These are phyloP conservation scores for Penicillium coprophilum DNA, from an alignment of 495 filamentous ascomycete species.

Conservation along the genomic window DNA sequence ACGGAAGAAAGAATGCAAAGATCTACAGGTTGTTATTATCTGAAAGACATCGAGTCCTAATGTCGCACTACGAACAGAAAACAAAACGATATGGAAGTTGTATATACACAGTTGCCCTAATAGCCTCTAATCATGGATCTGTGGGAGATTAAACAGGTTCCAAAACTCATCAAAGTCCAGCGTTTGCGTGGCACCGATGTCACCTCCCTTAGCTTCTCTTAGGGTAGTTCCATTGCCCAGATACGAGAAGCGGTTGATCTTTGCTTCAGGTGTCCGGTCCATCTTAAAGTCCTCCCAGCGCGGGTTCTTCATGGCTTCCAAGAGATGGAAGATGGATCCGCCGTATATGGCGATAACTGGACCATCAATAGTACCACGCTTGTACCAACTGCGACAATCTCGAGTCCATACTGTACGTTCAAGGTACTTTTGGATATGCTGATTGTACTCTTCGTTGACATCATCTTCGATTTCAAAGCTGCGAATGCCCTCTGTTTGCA, in stretches of 20 bases:
- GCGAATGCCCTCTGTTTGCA: conserved; percentile 1
- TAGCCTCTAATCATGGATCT: conserved; percentile 15
- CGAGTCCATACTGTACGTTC: conserved; percentile 38
- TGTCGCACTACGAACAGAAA: too few relatives aligned
- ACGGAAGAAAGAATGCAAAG: too few relatives aligned
- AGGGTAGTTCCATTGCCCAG: conserved; percentile 42
- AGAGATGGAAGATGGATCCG: conserved; percentile 43
- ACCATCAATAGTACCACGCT: conserved; percentile 21
- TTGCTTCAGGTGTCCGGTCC: conserved; percentile 27
- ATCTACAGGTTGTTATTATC: too few relatives aligned
- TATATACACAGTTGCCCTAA: neutral
- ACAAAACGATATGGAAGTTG: neutral
- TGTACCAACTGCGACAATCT: conserved; percentile 42
- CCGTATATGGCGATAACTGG: conserved; percentile 21
- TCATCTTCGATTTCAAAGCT: neutral
- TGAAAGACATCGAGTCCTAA: too few relatives aligned
- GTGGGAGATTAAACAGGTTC: conserved; percentile 18
- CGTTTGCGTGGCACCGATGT: conserved; percentile 16
- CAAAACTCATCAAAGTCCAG: conserved; percentile 23
- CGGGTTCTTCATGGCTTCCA: conserved; percentile 46
- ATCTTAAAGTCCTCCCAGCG: conserved; percentile 48
- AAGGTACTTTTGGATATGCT: conserved; percentile 36
- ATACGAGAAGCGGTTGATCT: conserved; percentile 47
- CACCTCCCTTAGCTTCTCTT: conserved; percentile 18
- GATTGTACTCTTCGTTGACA: conserved; percentile 6